Evolutionary conservation across 169 alveolate species (phyloP).

Genomic region (Plasmodium gonderi): DNA sequence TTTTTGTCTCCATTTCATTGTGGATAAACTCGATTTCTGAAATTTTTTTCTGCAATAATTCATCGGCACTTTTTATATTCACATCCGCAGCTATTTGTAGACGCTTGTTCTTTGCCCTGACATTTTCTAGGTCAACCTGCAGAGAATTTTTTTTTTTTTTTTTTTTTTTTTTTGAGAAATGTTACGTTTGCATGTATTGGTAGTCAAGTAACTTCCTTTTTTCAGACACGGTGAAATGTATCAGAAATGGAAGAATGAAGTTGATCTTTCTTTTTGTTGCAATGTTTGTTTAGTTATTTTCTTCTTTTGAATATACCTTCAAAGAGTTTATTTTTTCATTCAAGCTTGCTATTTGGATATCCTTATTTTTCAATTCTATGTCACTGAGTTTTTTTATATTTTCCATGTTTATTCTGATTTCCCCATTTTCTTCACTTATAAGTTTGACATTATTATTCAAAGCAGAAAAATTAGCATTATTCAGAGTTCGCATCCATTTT

Average conservation of each 20-base stretch:
- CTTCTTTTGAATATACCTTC: slow-evolving; percentile 11
- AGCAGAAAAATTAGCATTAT: slow-evolving; percentile 1
- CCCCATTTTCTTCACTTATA: slow-evolving; percentile 53
- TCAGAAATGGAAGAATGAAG: background rate
- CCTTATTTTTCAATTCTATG: slow-evolving; percentile 51
- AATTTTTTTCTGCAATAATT: slow-evolving; percentile 40
- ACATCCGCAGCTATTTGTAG: slow-evolving; percentile 55
- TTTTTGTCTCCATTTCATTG: slow-evolving; percentile 15
- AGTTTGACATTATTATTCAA: slow-evolving; percentile 14
- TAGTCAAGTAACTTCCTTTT: background rate
- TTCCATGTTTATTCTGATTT: slow-evolving; percentile 4
- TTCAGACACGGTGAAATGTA: background rate
- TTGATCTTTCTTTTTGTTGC: too few species aligned
- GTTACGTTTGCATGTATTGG: background rate
- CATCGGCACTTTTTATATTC: slow-evolving; percentile 55
- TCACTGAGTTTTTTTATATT: slow-evolving; percentile 12
- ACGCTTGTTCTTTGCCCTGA: slow-evolving; percentile 36
- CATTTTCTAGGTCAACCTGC: slow-evolving; percentile 25
- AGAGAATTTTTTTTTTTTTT: background rate
- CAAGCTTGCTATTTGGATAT: slow-evolving; percentile 19
- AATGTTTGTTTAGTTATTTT: too few species aligned
- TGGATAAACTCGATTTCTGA: slow-evolving; percentile 24
- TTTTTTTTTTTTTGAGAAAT: background rate
- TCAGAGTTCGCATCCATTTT: slow-evolving; percentile 34
- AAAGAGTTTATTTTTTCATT: slow-evolving; percentile 8